Evolutionary conservation across 2,329 filamentous ascomycete species (phyloP).

Genomic region (Teratosphaeria zuluensis): DNA sequence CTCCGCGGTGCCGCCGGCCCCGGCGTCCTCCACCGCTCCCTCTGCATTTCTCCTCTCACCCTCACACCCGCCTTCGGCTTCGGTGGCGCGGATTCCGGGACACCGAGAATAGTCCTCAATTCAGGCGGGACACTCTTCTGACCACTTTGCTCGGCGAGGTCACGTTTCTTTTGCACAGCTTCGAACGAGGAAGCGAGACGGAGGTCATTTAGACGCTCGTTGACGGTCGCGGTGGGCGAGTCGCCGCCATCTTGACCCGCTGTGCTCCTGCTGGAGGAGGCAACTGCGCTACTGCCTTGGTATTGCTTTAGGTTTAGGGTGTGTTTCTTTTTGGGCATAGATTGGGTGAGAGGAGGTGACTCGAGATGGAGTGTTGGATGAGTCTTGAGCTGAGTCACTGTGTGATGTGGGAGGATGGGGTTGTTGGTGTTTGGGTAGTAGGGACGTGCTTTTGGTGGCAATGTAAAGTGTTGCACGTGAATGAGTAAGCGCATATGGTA

Average conservation of each 20-base stretch:
- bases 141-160: constrained; percentile 33
- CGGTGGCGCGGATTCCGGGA: constrained; percentile 37
- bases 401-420: not conserved
- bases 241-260: constrained; percentile 8
- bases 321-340: constrained; percentile 40
- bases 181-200: constrained; percentile 33
- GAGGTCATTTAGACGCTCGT: constrained; percentile 38
- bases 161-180: constrained; percentile 29
- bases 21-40: constrained; percentile 24
- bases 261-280: constrained; percentile 20
- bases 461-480: not conserved
- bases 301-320: constrained; percentile 32
- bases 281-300: constrained; percentile 22
- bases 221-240: constrained; percentile 29
- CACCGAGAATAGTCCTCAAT: constrained; percentile 34
- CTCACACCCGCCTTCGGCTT: constrained; percentile 33
- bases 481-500: not conserved
- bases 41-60: constrained; percentile 20
- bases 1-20: constrained; percentile 39
- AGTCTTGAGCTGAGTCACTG: not conserved
- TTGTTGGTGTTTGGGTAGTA: not conserved
- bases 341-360: constrained; percentile 3
- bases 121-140: constrained; percentile 33
- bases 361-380: not conserved
- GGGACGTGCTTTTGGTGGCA: not conserved